Conservation (phyloP, 1,284 basidiomycete species). For the Taiwanofungus camphoratus region DNA sequence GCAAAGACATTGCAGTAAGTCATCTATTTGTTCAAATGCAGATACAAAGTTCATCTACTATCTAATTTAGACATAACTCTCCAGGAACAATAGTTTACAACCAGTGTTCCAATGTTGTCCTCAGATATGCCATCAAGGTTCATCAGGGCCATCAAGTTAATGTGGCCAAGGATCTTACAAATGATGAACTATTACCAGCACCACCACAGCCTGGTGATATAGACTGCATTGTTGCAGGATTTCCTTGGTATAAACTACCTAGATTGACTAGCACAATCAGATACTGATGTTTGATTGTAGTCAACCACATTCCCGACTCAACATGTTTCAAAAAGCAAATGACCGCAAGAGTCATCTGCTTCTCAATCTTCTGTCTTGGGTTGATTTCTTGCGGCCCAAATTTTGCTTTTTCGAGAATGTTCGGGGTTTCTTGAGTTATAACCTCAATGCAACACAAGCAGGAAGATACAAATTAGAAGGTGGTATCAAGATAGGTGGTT, state of each 20-base stretch:
- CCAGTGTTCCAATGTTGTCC: slow-evolving; percentile 57
- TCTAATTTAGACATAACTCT: slow-evolving; percentile 37
- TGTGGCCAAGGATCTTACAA: slow-evolving; percentile 31
- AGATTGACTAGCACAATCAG: neutral
- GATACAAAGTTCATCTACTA: neutral
- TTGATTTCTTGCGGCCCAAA: slow-evolving; percentile 57
- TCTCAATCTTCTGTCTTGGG: slow-evolving; percentile 53
- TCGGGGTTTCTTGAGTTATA: slow-evolving; percentile 55
- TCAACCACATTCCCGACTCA: slow-evolving; percentile 34
- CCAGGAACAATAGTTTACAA: slow-evolving; percentile 41
- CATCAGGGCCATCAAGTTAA: slow-evolving; percentile 32
- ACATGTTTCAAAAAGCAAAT: slow-evolving; percentile 33
- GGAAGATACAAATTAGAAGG: slow-evolving; percentile 45
- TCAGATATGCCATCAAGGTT: slow-evolving; percentile 48
- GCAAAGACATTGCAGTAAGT: slow-evolving; percentile 54
- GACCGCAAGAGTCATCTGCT: slow-evolving; percentile 43
- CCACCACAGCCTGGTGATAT: slow-evolving; percentile 48
- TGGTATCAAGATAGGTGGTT: slow-evolving; percentile 59
- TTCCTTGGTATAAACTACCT: slow-evolving; percentile 53
- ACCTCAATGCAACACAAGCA: slow-evolving; percentile 46
- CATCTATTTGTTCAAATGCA: slow-evolving; percentile 3
- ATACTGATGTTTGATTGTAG: slow-evolving; percentile 16
- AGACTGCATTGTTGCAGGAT: slow-evolving; percentile 59
- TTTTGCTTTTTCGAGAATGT: slow-evolving; percentile 72
- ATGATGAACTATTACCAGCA: slow-evolving; percentile 31